Percentiles rank a stretch among this genome's conserved stretches.
These are phyloP conservation scores for Naganishia liquefaciens DNA, from an alignment of 1,284 basidiomycete species.

Conservation along the genomic window DNA sequence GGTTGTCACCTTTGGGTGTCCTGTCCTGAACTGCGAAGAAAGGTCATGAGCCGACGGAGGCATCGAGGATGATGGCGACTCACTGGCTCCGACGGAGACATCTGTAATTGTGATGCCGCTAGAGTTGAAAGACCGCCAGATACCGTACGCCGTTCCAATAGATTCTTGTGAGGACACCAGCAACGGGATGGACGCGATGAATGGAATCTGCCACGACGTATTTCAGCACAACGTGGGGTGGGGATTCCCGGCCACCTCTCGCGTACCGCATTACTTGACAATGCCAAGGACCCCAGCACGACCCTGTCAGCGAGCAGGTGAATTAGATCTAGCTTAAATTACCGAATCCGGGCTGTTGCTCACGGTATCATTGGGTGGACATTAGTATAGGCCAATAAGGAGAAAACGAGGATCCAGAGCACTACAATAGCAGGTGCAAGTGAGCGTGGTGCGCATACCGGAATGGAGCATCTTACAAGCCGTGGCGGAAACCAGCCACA, in stretches of 20 bases:
- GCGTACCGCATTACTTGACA: conserved; percentile 46
- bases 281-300: conserved; percentile 51
- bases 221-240: no score
- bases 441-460: neutral
- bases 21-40: conserved; percentile 47
- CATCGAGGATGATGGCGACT: conserved; percentile 6
- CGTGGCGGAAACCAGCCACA: conserved; percentile 40
- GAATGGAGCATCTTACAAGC: conserved; percentile 1
- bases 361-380: conserved; percentile 51
- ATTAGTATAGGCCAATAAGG: conserved; percentile 51
- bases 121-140: conserved; percentile 55
- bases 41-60: no score
- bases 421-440: neutral
- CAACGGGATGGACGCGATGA: conserved; percentile 54
- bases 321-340: neutral
- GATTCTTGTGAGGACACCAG: conserved; percentile 51
- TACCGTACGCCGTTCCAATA: conserved; percentile 55
- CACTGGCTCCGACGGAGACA: conserved; percentile 51
- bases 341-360: neutral
- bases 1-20: conserved; percentile 37
- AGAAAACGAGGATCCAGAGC: conserved; percentile 54
- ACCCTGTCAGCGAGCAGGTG: conserved; percentile 34
- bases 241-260: no score
- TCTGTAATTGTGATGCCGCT: conserved; percentile 51
- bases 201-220: conserved; percentile 40